phyloP scores from a whole-genome alignment of 306 rosid genomes.

The Macrotyloma uniflorum region DNA sequence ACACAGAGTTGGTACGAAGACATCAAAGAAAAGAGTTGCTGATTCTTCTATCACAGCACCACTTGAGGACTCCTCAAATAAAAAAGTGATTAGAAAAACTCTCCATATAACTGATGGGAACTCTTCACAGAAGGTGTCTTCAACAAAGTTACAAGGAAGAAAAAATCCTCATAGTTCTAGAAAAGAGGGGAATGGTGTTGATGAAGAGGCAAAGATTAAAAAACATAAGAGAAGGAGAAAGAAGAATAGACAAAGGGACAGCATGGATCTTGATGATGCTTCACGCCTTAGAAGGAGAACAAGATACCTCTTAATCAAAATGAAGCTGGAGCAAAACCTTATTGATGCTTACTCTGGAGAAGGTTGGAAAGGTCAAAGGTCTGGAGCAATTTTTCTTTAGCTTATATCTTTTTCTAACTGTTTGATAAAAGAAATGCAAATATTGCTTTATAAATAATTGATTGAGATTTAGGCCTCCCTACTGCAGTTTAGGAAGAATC shows the following conservation, averaged over 20 bases:
- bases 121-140: conserved; percentile 47
- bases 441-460: neutral
- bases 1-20: conserved; percentile 40
- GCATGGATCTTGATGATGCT: conserved; percentile 69
- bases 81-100: conserved; percentile 38
- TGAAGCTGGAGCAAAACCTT: conserved; percentile 91
- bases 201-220: conserved; percentile 45
- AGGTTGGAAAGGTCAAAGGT: conserved; percentile 99
- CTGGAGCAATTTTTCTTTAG: conserved; percentile 13
- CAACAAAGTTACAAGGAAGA: conserved; percentile 41
- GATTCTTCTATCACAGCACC: conserved; percentile 47
- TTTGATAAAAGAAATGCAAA: neutral
- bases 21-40: conserved; percentile 41
- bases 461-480: neutral
- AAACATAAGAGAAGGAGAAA: conserved; percentile 52
- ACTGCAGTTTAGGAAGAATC: conserved; percentile 14
- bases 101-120: conserved; percentile 30
- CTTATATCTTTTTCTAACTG: neutral
- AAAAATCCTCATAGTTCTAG: conserved; percentile 40
- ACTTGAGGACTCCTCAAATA: conserved; percentile 38
- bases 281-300: conserved; percentile 80
- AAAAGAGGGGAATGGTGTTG: conserved; percentile 44
- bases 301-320: conserved; percentile 77
- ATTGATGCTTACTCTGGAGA: conserved; percentile 93
- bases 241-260: conserved; percentile 50